These are phyloP conservation scores for Citrus sp. DNA, from an alignment of 345 rosid species.

Conservation along the genomic window DNA sequence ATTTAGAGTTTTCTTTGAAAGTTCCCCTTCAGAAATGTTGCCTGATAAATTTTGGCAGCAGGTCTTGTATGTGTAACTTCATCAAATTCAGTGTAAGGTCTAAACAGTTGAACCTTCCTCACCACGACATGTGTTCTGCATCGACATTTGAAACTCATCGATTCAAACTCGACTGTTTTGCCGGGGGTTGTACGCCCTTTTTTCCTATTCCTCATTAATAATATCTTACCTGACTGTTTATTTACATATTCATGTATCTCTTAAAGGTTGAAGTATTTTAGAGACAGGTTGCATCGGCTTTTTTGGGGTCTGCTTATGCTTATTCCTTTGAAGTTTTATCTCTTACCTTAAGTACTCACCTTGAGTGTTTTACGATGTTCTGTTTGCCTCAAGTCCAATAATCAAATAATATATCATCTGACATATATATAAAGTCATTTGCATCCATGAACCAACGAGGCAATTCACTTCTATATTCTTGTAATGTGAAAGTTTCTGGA, in stretches of 20 bases:
- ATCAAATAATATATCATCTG: background rate
- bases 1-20: slow-evolving; percentile 14
- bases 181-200: slow-evolving; percentile 41
- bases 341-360: background rate
- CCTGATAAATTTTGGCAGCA: slow-evolving; percentile 70
- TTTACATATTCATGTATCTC: slow-evolving; percentile 14
- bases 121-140: slow-evolving; percentile 50
- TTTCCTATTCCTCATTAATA: slow-evolving; percentile 31
- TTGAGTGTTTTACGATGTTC: background rate
- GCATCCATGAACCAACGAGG: background rate
- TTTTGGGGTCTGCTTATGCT: slow-evolving; percentile 10
- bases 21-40: slow-evolving; percentile 26
- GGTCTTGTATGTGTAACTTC: slow-evolving; percentile 71
- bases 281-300: slow-evolving; percentile 11
- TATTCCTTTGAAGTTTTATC: slow-evolving; percentile 11
- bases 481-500: background rate
- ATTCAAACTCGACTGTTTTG: slow-evolving; percentile 52
- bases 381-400: background rate
- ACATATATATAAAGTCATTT: background rate
- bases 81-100: slow-evolving; percentile 67
- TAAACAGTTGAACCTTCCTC: slow-evolving; percentile 53
- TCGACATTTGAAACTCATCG: slow-evolving; percentile 53
- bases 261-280: slow-evolving; percentile 12
- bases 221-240: slow-evolving; percentile 28
- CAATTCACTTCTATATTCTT: background rate